Evolutionary conservation across 176 grass and related monocot species (phyloP).

Genomic region (Alloteropsis semialata): DNA sequence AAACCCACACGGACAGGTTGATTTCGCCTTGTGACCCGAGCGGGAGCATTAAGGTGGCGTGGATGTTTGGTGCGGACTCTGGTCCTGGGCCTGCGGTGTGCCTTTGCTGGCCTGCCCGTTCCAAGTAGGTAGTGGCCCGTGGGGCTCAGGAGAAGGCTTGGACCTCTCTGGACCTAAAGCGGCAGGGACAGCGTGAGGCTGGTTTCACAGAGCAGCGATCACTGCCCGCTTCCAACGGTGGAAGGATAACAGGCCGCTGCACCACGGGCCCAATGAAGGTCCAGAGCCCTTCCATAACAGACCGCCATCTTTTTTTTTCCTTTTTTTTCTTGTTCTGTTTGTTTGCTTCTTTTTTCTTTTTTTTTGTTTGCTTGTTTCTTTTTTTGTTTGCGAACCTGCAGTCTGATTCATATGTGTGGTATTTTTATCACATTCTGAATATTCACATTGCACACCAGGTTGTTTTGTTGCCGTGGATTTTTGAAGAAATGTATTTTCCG

Average conservation of each 20-base stretch:
- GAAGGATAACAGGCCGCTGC: constrained; percentile 20
- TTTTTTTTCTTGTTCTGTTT: no score
- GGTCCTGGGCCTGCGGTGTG: not conserved
- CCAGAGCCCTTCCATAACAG: not conserved
- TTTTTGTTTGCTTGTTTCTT: no score
- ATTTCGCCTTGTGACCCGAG: not conserved
- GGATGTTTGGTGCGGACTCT: not conserved
- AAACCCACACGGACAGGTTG: not conserved
- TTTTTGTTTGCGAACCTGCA: no score
- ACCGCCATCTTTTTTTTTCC: not conserved
- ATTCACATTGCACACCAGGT: no score
- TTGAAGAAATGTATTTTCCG: no score
- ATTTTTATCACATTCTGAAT: no score
- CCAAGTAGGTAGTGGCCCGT: not conserved
- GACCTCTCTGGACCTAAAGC: not conserved
- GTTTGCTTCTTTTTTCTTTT: no score
- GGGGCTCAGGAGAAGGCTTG: not conserved
- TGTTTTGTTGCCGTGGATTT: no score
- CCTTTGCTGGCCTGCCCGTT: not conserved
- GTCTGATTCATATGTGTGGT: no score
- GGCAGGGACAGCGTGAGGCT: constrained; percentile 2
- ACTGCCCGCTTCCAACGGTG: constrained; percentile 40
- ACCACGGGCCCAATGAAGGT: no score
- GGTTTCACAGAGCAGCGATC: constrained; percentile 42
- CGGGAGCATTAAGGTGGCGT: not conserved